Evolutionary conservation across 768 basidiomycete species (phyloP), one percentile per base, ranked within the genome.

Genomic region (Lactarius sp.): DNA sequence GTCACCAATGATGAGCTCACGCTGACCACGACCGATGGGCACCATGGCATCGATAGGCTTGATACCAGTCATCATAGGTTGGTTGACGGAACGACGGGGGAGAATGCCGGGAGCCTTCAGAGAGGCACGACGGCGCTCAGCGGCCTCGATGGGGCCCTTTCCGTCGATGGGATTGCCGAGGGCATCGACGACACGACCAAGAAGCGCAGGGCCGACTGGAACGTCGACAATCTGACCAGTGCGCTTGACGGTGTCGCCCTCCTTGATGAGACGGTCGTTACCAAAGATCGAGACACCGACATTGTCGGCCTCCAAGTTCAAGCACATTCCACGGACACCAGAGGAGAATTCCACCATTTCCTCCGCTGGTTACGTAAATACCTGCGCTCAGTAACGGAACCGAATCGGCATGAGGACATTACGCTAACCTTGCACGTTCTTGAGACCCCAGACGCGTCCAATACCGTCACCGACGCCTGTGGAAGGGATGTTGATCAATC

Each of bases 331-430:
- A 76, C 97, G 95, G 73, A 99, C 87, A 79, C 97, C 97, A 56
- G 97, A 98, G 55, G 96, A 93, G 85, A 99, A 99, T 85, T 99
- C 97, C 85, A 99, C 97, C 97, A 99, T 99, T 87, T 99, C 97
- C 81, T 99, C 97, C 80, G 89, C 89, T 94, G 77, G 31, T 50
- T 56, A 52, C 62, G 59, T 64, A 69, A 59, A 55, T n/a, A 8
- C 6, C 63, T 62, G 71, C 65, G 68, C 53, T 62, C 60, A 58
- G 66, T 61, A 66, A 63, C 33, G 20, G 56, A 47, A 51, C 70
- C 60, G 65, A 55, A 60, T 59, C 57, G 52, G 61, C 52, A 50
- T 46, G 41, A 59, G 71, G 77, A 62, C 71, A 58, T 47, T 27
- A 42, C 12, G 52, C 65, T 52, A 14, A 94, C 93, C 94, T 81